Evolutionary conservation across 148 eudicot species (phyloP), one percentile per base, ranked within the genome.

Genomic region (Cornus kousa): DNA sequence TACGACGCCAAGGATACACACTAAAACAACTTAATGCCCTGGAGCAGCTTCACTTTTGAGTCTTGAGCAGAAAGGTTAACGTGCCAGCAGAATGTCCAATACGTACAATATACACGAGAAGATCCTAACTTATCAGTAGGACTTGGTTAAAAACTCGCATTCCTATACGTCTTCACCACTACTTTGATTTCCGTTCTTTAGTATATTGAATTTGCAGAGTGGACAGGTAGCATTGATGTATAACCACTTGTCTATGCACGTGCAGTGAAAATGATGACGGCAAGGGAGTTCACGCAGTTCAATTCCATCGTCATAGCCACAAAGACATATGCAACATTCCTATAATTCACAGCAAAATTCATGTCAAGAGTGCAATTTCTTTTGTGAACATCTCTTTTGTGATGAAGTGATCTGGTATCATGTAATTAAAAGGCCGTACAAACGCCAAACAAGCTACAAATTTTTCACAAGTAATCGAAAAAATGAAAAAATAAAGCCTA

Each of bases 201-300:
- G 85, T 82, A 96, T 92, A 77, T 94, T 92, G 86, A 84, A 86
- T 85, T 94, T 96, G 93, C 99, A 96, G 39, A 96, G 95, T 22
- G 99, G 99, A 70, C 99, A 96, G 39, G 94, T 94, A 40, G 99
- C 93, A 31, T 96, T 96, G 20, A 91, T 88, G 76, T 73, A 86
- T 80, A 96, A 71, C 99, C 99, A 96, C 83, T 92, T 93, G 87
- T 94, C 97, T 75, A 96, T 90, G 84, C 99, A 96, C 17, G 85
- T 73, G 23, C 88, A 78, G 68, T 96, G 99, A 78, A 96, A 96
- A 84, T 89, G 94, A 81, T 96, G 99, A 24, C 81, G 83, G 71
- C 99, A 96, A 7, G 98, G 99, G 70, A 96, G 98, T 83, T 93
- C 94, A 32, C 97, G 92, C 75, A 96, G 79, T 71, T 92, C 97